Base-by-base conservation (phyloP, 371 early-diverging fungal species). In the Dinochytrium kinnereticum region DNA sequence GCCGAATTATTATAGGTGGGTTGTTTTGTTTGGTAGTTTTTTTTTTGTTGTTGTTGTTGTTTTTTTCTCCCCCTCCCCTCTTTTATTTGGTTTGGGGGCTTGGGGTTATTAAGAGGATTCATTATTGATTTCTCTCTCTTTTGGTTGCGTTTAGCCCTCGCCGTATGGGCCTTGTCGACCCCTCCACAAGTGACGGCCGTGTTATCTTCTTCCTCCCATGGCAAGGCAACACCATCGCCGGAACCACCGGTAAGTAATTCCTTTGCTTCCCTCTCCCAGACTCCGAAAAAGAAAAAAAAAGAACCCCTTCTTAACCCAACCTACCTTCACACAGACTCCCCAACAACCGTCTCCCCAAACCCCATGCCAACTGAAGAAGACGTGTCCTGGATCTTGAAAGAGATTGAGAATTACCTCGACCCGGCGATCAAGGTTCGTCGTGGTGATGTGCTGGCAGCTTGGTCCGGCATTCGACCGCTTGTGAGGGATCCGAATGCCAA, bases 161-260 rank as follows among this genome's bases (percentile, higher is more conserved):
- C 61, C 90, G 94, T 82, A 96, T 98, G 96, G 99, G 99, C 51
- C 84, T 99, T 71, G 78, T 99, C 59, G 98, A 99, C 83, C 98
- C 99, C 17, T 88, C 90, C n/a, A 99, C 99, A 1, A 91, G 91
- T 72, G 99, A 99, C 86, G 97, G 98, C 21, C 92, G 99, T 79
- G 98, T 99, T 38, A 93, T 99, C 69, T 99, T 99, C 90, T 95
- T 99, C 81, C 80, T 99, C 74, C 99, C 99, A 7, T 99, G 99
- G 99, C 93, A 97, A 82, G 97, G 96, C 38, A 93, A 93, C 81
- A 91, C 93, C 37, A 93, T 99, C 78, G 99, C 96, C n/a, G 99
- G 99, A 40, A 97, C 98, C 28, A 99, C 99, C 26, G 82, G 77
- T 78, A 24, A 59, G 65, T 39, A 21, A 13, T 33, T 7, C 38